phyloP scores from a whole-genome alignment of 169 alveolate species.

The Blepharisma undulans region DNA sequence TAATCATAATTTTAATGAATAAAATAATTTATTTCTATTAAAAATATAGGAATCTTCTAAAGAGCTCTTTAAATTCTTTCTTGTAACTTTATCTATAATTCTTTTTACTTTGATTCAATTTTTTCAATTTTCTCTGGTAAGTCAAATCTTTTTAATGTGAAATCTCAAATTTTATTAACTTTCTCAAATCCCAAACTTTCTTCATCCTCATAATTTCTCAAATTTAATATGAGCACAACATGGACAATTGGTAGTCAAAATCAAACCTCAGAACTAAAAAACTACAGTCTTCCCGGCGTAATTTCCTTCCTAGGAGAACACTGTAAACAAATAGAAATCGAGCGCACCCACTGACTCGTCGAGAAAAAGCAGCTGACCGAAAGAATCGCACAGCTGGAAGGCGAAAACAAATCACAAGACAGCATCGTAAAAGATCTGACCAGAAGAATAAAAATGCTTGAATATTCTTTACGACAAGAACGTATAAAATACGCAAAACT shows the following conservation, averaged over 20 bases:
- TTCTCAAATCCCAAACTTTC: not conserved
- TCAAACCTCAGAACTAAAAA: not conserved
- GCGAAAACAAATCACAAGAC: slow-evolving; percentile 56
- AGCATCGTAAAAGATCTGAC: slow-evolving; percentile 52
- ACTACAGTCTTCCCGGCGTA: slow-evolving; percentile 8
- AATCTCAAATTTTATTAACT: too few relatives aligned
- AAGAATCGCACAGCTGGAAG: slow-evolving; percentile 38
- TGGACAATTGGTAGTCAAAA: slow-evolving; percentile 4
- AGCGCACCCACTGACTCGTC: slow-evolving; percentile 10
- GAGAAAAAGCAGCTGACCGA: slow-evolving; percentile 20
- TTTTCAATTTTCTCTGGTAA: too few relatives aligned
- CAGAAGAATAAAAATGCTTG: slow-evolving; percentile 56
- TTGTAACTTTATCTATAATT: too few relatives aligned
- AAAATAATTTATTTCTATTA: too few relatives aligned
- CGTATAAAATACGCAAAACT: slow-evolving; percentile 34
- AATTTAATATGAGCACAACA: slow-evolving; percentile 1
- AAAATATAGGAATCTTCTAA: too few relatives aligned
- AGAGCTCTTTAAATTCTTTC: too few relatives aligned
- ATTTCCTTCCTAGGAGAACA: not conserved
- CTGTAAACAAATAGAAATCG: not conserved
- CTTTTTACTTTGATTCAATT: too few relatives aligned
- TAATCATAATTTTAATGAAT: too few relatives aligned
- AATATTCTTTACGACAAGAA: slow-evolving; percentile 53
- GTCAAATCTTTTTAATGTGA: too few relatives aligned
- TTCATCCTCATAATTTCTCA: not conserved